These are phyloP conservation scores for Nannizzia gypsea DNA, from an alignment of 2,329 filamentous ascomycete genomes.

Conservation along the genomic window DNA sequence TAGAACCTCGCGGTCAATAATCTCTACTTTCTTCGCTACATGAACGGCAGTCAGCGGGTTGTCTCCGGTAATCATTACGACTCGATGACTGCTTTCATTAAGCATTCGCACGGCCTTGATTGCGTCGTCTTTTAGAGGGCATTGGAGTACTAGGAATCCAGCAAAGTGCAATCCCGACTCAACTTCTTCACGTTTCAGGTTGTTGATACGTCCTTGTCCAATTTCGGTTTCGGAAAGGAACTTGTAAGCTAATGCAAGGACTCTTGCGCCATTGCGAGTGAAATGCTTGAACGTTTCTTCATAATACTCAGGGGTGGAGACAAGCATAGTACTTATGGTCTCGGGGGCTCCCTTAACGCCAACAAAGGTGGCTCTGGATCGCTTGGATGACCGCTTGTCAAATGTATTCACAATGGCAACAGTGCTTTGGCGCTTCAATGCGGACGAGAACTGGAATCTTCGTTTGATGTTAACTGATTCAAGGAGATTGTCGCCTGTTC, in stretches of 20 bases:
- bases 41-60: constrained; percentile 95
- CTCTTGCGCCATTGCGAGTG: constrained; percentile 86
- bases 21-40: constrained; percentile 89
- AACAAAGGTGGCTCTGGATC: constrained; percentile 74
- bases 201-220: constrained; percentile 74
- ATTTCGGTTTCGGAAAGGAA: constrained; percentile 78
- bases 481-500: constrained; percentile 35
- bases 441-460: constrained; percentile 95
- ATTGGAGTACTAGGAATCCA: constrained; percentile 90
- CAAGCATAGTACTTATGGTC: constrained; percentile 88
- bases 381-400: constrained; percentile 61
- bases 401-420: constrained; percentile 68
- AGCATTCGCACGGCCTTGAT: constrained; percentile 90
- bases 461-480: constrained; percentile 89
- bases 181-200: constrained; percentile 84
- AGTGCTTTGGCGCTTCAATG: constrained; percentile 90
- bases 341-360: constrained; percentile 95
- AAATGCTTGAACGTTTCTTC: constrained; percentile 99
- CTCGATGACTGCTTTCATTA: constrained; percentile 95
- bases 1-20: constrained; percentile 87
- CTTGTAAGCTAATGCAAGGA: constrained; percentile 88
- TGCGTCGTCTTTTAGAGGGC: constrained; percentile 90
- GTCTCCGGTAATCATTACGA: constrained; percentile 98
- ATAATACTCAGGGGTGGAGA: constrained; percentile 69
- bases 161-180: constrained; percentile 78